These are phyloP conservation scores for Saccharomycopsis sp. DNA, from an alignment of 805 yeast species.

Conservation along the genomic window DNA sequence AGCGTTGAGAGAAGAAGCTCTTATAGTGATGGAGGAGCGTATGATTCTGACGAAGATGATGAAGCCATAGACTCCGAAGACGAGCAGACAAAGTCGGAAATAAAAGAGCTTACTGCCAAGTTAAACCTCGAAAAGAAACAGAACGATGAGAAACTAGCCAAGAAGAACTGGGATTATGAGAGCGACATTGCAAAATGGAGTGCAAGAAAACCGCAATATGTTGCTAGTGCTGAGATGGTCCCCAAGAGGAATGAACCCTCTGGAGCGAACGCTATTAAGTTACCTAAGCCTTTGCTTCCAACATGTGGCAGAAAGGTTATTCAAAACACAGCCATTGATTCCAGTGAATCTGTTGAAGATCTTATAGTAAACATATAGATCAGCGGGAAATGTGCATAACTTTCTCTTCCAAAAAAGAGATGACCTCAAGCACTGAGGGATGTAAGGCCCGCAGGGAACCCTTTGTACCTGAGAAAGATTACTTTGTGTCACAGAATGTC, in stretches of 20 bases:
- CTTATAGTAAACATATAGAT: slow-evolving; percentile 4
- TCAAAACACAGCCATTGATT: slow-evolving; percentile 1
- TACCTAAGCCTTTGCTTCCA: background rate
- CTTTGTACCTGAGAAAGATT: too few relatives aligned
- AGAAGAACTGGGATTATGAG: slow-evolving; percentile 54
- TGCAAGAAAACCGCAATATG: slow-evolving; percentile 23
- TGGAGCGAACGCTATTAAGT: background rate
- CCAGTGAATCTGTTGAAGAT: slow-evolving; percentile 8
- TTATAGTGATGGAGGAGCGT: slow-evolving; percentile 28
- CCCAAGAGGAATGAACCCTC: background rate
- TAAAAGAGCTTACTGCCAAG: slow-evolving; percentile 30
- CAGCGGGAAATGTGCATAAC: background rate
- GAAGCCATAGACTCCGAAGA: slow-evolving; percentile 28
- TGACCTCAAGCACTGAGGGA: too few relatives aligned
- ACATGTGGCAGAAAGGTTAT: background rate
- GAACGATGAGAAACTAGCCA: slow-evolving; percentile 28
- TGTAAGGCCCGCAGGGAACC: too few relatives aligned
- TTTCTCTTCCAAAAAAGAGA: too few relatives aligned
- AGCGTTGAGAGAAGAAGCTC: background rate
- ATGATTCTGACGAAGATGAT: slow-evolving; percentile 32
- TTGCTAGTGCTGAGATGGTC: background rate
- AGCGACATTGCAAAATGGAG: slow-evolving; percentile 49
- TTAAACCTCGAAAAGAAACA: slow-evolving; percentile 34
- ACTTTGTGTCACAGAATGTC: too few relatives aligned
- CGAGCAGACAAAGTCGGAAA: slow-evolving; percentile 23